These are phyloP conservation scores for Alternaria triticimaculans DNA, from an alignment of 2,329 filamentous ascomycete species.

Conservation along the genomic window DNA sequence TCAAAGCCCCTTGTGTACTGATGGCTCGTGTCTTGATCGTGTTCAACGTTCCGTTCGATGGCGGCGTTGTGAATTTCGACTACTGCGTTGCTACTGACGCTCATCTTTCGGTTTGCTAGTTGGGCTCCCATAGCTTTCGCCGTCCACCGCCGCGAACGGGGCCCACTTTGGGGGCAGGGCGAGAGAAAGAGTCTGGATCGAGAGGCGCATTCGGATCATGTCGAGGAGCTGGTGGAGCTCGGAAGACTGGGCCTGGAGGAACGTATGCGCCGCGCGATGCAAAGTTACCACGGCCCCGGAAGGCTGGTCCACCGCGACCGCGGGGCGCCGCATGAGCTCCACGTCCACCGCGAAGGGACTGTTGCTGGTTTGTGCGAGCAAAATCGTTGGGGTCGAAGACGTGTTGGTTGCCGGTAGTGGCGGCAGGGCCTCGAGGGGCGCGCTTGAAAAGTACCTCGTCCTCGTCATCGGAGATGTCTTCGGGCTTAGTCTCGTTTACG, in stretches of 20 bases:
- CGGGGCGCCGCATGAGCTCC: constrained; percentile 31
- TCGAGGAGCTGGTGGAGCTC: constrained; percentile 34
- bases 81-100: constrained; percentile 15
- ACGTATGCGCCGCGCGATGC: constrained; percentile 41
- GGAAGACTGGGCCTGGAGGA: constrained; percentile 35
- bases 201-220: constrained; percentile 48
- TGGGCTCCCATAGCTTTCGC: constrained; percentile 51
- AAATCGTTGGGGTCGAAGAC: constrained; percentile 59
- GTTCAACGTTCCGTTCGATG: constrained; percentile 3
- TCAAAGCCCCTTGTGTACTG: not conserved
- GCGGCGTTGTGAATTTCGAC: constrained; percentile 2
- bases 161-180: constrained; percentile 39
- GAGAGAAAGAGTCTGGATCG: constrained; percentile 50
- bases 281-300: constrained; percentile 40
- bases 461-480: constrained; percentile 45
- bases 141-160: constrained; percentile 43
- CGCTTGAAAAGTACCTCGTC: constrained; percentile 50
- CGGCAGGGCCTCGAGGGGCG: constrained; percentile 44
- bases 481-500: constrained; percentile 22
- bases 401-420: constrained; percentile 36
- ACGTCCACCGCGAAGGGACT: constrained; percentile 42
- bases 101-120: constrained; percentile 27
- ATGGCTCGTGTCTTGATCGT: constrained; percentile 1
- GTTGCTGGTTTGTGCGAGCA: constrained; percentile 45
- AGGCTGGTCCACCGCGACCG: constrained; percentile 31